Base-by-base conservation (phyloP, 768 basidiomycete species). In the Tulasnella sp. region DNA sequence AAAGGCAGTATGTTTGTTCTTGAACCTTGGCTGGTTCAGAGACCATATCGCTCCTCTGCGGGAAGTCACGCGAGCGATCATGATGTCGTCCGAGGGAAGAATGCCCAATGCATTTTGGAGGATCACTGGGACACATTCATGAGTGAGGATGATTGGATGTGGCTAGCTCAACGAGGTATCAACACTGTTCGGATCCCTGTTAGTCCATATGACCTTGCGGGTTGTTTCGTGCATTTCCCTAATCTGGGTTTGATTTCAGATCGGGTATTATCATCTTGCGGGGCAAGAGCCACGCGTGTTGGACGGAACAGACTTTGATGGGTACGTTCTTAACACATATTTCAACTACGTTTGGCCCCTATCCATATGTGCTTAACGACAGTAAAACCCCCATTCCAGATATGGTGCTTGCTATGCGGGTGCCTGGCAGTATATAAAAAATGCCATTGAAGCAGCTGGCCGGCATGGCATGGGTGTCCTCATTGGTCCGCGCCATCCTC, bases 181-280 rank as follows among this genome's bases (percentile, higher is more conserved):
- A 84, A 84, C 61, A 74, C 80, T 44, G 82, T 84, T 65, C 72
- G 82, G 64, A 72, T 84, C 56, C 82, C 82, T 43, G 83, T 83
- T 62, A 61, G 80, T 68, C 69, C 29, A 17, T 9, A 8, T 21
- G 15, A 15, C 70, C 52, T 63, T 21, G 21, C 10, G 21, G 21
- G 13, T 19, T 15, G 4, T 43, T 19, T 23, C 38, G 61, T 29
- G 13, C 1, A 8, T 13, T 54, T n/a, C 17, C 15, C 34, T 48
- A 23, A 56, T 29, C 10, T 29, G 24, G 43, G 34, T 30, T 5
- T 32, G n/a, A 10, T 42, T 24, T 4, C 10, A 87, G 84, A 85
- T 86, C 64, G 85, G 85, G 2, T 86, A 79, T 68, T 87, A 86
- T 68, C 85, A 86, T 59, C 60, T 86, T 21, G 82, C 81, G 63